Evolutionary conservation across 441 rosid genomes (phyloP).

Genomic region (Gossypium laxum): DNA sequence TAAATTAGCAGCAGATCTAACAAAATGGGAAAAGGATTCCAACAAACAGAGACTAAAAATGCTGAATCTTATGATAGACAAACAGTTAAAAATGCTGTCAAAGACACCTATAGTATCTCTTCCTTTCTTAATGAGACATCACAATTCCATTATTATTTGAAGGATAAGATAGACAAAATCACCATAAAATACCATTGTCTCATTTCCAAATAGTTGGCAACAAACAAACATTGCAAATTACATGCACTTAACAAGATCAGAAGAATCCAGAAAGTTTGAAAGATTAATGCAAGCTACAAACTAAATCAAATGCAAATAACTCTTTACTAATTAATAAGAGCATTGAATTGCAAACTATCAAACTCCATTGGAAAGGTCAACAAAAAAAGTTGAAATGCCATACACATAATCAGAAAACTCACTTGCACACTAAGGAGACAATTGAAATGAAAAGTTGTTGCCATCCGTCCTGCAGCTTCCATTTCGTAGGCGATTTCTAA

Average conservation of each 20-base stretch:
- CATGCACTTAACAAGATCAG: constrained; percentile 3
- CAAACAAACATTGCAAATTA: constrained; percentile 1
- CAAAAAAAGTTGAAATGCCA: neutral
- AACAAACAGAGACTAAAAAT: neutral
- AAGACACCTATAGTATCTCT: neutral
- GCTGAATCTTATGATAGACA: no score
- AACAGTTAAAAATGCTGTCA: neutral
- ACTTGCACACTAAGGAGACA: constrained; percentile 93
- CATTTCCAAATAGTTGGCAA: neutral
- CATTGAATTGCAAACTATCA: neutral
- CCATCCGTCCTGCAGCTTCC: constrained; percentile 93
- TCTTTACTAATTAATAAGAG: neutral
- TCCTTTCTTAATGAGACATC: neutral
- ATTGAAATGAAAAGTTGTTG: constrained; percentile 89
- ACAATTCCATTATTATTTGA: neutral
- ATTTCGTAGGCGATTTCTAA: constrained; percentile 84
- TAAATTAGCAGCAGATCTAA: neutral
- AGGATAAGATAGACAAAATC: neutral
- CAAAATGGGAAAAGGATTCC: neutral
- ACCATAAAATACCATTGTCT: neutral
- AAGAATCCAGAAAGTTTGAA: neutral
- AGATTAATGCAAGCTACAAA: neutral
- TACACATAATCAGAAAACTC: constrained; percentile 16
- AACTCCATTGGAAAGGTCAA: neutral
- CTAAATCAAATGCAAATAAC: neutral